Base-by-base conservation (phyloP, 2,329 filamentous ascomycete species). In the Chalaropsis ovoidea region DNA sequence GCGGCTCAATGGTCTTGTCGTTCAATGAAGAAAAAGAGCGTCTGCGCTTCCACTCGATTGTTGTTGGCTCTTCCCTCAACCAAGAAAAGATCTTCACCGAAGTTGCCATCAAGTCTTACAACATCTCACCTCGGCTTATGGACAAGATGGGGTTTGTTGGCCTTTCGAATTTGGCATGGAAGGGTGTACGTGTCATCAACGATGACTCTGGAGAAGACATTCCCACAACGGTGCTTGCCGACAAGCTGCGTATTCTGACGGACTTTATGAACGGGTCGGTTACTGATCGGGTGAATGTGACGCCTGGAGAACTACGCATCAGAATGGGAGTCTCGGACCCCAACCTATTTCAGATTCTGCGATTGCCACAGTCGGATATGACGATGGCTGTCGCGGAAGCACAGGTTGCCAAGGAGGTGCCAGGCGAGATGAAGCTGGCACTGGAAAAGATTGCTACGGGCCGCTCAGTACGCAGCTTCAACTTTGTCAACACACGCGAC, bases 211-310 rank as follows among this genome's bases (percentile, higher is more conserved):
- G 84, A 19, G 77, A 81, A 47, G 84, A 85, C 42, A 77, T 80
- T 42, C 79, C 84, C 0, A 81, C 83, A 1, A 90, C 88, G 0
- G 85, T 95, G 35, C 80, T 92, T 64, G 89, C 90, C 0, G 87
- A 94, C 71, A 83, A 82, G 70, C 77, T 96, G 68, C 84, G 90
- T 35, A 80, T 95, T 19, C 81, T 95, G 64, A 80, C 89, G 41
- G 86, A 90, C 66, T 89, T 88, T 69, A 83, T 87, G 68, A 85
- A 86, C 69, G 89, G 90, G 61, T 89, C 86, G 52, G 78, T 95
- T 17, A 90, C 89, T 1, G 92, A 96, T 75, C 84, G 91, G 45
- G 80, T 96, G 72, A 95, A 95, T 70, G 80, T 95, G 70, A 86
- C 81, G 1, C 86, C 86, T 11, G 88, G 88, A n/a, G 87, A 90